Conservation (phyloP, 2,329 filamentous ascomycete species). For the Exophiala xenobiotica region DNA sequence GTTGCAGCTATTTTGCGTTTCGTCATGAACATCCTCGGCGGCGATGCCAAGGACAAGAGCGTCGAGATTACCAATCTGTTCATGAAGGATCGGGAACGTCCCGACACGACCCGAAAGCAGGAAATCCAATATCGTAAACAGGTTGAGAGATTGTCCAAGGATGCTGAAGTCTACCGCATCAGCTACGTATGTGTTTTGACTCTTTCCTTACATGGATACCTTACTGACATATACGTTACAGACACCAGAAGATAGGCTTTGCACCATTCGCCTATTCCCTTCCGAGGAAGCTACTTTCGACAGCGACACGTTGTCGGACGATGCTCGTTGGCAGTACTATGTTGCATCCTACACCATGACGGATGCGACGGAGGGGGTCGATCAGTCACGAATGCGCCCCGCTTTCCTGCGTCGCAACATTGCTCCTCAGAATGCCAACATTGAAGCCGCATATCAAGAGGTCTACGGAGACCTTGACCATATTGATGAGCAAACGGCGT, state of each 20-base stretch:
- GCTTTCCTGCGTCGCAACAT: slow-evolving; percentile 71
- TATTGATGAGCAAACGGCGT: slow-evolving; percentile 67
- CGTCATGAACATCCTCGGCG: slow-evolving; percentile 65
- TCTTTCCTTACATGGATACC: slow-evolving; percentile 14
- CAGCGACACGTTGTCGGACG: slow-evolving; percentile 63
- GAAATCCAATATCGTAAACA: slow-evolving; percentile 90
- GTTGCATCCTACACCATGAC: slow-evolving; percentile 87
- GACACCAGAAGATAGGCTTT: slow-evolving; percentile 67
- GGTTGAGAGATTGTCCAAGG: slow-evolving; percentile 88
- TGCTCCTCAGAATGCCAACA: slow-evolving; percentile 60
- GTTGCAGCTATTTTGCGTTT: slow-evolving; percentile 74
- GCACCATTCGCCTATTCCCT: slow-evolving; percentile 79
- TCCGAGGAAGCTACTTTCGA: slow-evolving; percentile 79
- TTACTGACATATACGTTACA: slow-evolving; percentile 40
- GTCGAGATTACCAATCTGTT: slow-evolving; percentile 87
- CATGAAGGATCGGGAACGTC: slow-evolving; percentile 73
- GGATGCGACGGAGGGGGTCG: slow-evolving; percentile 80
- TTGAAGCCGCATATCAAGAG: slow-evolving; percentile 63
- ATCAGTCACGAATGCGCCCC: slow-evolving; percentile 63
- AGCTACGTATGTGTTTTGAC: slow-evolving; percentile 70
- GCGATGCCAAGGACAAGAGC: slow-evolving; percentile 89
- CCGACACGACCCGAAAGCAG: slow-evolving; percentile 83
- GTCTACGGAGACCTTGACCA: slow-evolving; percentile 55
- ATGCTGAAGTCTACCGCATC: slow-evolving; percentile 86
- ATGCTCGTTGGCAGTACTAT: slow-evolving; percentile 85